Base-by-base conservation (phyloP, 768 basidiomycete species). In the Collybia mongolica region DNA sequence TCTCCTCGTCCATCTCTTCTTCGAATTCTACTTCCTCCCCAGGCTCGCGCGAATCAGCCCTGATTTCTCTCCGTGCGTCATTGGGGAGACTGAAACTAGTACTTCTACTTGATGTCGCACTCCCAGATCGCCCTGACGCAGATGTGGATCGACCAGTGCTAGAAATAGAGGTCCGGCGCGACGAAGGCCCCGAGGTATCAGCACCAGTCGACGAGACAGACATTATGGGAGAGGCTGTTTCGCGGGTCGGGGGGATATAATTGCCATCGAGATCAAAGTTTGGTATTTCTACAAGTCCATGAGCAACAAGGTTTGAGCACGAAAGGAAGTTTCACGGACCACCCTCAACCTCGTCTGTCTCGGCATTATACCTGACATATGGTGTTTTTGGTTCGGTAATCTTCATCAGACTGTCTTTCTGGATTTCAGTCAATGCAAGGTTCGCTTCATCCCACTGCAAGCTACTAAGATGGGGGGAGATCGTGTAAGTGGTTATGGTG, bases 351-450 rank as follows among this genome's bases (percentile, higher is more conserved):
- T 80, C 79, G 65, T 93, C 91, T n/a, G 86, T 86, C 64, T 88
- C 86, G 2, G 90, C 80, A 60, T 93, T 89, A 68, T 93, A 95
- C 57, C 92, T 77, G 47, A 98, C 94, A 68, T 90, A 98, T 1
- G 94, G 94, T 8, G 94, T 98, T 80, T 98, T 98, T 46, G 94
- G 94, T 62, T 98, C 94, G 2, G 91, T 93, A 62, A 98, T 98
- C 82, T 97, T 98, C 94, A 97, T 98, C 63, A 93, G 73, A 55
- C 91, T 94, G 62, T 96, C 93, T 69, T 96, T 96, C 76, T 89
- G 84, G 57, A 93, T 85, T 69, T 98, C 94, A 1, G 94, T 97
- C 61, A 90, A 68, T 20, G 91, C 90, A 29, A 98, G 77, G 64
- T 97, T 98, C 65, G 84, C 90, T 62, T 98, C 94, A 63, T 98